phyloP scores from a whole-genome alignment of 208 protist genomes.

The Kentomonas sorsogonicus region DNA sequence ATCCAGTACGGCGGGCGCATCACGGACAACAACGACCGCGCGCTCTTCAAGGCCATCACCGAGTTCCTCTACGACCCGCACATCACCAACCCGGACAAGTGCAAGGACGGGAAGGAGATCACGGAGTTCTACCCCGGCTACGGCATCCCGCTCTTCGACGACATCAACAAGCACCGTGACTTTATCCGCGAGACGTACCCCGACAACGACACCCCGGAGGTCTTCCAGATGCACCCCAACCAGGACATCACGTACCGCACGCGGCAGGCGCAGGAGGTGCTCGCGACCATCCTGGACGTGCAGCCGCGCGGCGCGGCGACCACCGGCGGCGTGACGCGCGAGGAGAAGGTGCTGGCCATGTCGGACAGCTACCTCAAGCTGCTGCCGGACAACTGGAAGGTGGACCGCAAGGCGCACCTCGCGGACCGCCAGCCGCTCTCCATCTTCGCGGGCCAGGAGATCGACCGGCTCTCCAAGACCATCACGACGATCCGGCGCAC shows the following conservation, averaged over 20 bases:
- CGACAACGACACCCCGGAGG: slow-evolving; percentile 93
- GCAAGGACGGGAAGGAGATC: slow-evolving; percentile 74
- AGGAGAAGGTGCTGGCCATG: slow-evolving; percentile 91
- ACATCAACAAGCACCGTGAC: slow-evolving; percentile 90
- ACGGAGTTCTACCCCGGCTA: slow-evolving; percentile 85
- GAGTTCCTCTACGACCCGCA: slow-evolving; percentile 89
- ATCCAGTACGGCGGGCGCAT: slow-evolving; percentile 99
- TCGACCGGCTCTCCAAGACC: slow-evolving; percentile 91
- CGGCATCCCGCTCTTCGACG: slow-evolving; percentile 89
- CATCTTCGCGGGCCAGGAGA: slow-evolving; percentile 95
- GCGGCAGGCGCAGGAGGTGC: slow-evolving; percentile 87
- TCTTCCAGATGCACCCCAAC: slow-evolving; percentile 97
- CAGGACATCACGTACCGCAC: slow-evolving; percentile 95
- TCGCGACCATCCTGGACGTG: slow-evolving; percentile 95
- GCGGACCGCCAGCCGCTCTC: slow-evolving; percentile 91
- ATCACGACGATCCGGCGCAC: slow-evolving; percentile 81
- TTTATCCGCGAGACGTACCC: slow-evolving; percentile 94
- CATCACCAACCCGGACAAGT: slow-evolving; percentile 89
- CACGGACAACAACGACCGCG: slow-evolving; percentile 97
- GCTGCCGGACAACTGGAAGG: slow-evolving; percentile 86
- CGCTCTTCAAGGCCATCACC: slow-evolving; percentile 97
- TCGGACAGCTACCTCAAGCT: slow-evolving; percentile 89
- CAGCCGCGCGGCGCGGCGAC: slow-evolving; percentile 90
- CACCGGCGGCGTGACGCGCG: slow-evolving; percentile 85
- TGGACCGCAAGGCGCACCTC: slow-evolving; percentile 77